Evolutionary conservation across 768 basidiomycete genomes (phyloP).

Genomic region (Leucocoprinus birnbaumii): DNA sequence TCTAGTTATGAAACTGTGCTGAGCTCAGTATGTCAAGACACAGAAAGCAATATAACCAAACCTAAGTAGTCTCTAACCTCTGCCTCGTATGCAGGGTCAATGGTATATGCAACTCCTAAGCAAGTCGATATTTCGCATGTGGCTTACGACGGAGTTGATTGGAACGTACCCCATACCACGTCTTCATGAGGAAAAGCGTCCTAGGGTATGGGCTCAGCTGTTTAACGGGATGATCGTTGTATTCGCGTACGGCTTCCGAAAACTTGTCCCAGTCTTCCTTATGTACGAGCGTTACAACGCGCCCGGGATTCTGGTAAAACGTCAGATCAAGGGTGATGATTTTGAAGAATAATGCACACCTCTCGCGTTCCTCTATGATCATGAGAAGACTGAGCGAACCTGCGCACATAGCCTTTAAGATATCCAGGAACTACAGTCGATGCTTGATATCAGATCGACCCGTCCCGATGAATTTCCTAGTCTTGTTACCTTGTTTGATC

Average conservation of each 20-base stretch:
- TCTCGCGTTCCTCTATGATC: constrained; percentile 92
- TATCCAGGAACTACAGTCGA: constrained; percentile 63
- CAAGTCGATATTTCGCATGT: not conserved
- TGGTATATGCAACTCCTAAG: constrained; percentile 81
- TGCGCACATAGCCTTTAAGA: constrained; percentile 84
- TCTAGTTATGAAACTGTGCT: constrained; percentile 42
- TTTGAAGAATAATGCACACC: constrained; percentile 32
- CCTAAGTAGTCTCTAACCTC: constrained; percentile 87
- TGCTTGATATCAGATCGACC: not conserved
- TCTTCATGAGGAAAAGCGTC: constrained; percentile 72
- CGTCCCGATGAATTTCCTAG: not conserved
- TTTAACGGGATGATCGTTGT: not conserved
- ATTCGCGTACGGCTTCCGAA: constrained; percentile 55
- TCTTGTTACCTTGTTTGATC: constrained; percentile 51
- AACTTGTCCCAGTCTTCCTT: constrained; percentile 85
- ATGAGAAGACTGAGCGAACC: constrained; percentile 90
- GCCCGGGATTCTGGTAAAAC: constrained; percentile 65
- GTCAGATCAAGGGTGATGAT: not conserved
- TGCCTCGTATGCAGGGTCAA: constrained; percentile 69
- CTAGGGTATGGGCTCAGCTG: constrained; percentile 27
- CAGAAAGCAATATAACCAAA: constrained; percentile 25
- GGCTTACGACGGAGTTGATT: not conserved
- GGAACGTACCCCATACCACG: constrained; percentile 74
- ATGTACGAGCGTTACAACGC: constrained; percentile 88
- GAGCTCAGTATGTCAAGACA: not conserved